Conservation (phyloP, 2,329 filamentous ascomycete genomes). For the Fusarium sp. region DNA sequence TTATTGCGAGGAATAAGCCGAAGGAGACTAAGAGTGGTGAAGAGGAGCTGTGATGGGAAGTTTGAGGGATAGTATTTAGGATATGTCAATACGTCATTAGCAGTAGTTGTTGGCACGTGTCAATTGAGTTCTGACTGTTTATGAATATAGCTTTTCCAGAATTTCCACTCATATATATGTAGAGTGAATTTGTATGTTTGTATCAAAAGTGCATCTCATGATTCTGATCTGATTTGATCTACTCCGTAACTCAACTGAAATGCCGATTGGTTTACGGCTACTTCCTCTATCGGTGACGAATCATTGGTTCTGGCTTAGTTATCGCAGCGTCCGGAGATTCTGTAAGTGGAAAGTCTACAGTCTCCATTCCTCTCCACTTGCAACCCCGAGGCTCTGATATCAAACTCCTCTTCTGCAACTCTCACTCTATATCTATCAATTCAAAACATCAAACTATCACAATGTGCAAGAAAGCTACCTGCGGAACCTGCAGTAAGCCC, state of each 20-base stretch:
- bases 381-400: conserved; percentile 3
- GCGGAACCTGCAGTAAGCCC: conserved; percentile 70
- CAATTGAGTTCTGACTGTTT: not conserved
- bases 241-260: not conserved
- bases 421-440: not conserved
- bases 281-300: conserved; percentile 12
- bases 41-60: conserved; percentile 1
- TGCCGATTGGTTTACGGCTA: not conserved
- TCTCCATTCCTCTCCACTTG: conserved; percentile 10
- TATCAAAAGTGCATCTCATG: not conserved
- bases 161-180: too few species aligned
- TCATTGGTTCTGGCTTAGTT: conserved; percentile 20
- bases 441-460: not conserved
- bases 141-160: not conserved
- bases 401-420: not conserved
- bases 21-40: not conserved
- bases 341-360: conserved; percentile 15
- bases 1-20: conserved; percentile 36
- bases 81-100: not conserved
- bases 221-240: not conserved
- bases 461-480: conserved; percentile 75
- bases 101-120: not conserved
- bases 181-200: too few species aligned
- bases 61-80: not conserved
- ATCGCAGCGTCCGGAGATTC: conserved; percentile 22